Evolutionary conservation across 805 yeast species (phyloP), one percentile per base, ranked within the genome.

Genomic region (Candida patagonica): DNA sequence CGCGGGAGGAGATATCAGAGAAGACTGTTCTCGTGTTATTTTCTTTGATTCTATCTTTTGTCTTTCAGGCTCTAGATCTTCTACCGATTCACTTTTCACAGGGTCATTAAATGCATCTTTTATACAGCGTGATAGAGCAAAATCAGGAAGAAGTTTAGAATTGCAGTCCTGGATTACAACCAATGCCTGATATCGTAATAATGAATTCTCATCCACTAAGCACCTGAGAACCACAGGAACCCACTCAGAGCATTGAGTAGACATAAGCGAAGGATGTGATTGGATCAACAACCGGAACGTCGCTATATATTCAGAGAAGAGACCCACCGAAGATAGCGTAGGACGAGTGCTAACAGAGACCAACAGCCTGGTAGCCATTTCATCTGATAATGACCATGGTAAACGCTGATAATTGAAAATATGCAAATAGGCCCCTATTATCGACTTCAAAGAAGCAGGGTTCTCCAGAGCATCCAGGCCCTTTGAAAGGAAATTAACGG

Each of bases 391-490:
- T 3, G 43, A 40, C 20, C 34, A 29, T 12, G 50, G 50, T 17
- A 47, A 32, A 22, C 24, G 37, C 34, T 49, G 53, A 26, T 37
- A 42, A 26, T 45, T 45, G 34, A 49, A 40, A 20, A 49, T 40
- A 36, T 49, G 53, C 35, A 49, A 32, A 21, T 49, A 46, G 6
- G 48, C 46, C 8, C 47, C 51, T 6, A 44, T 38, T 16, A 48
- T 37, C 6, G 45, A 33, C 32, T 46, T 46, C 13, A 45, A 23
- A 12, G 52, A 22, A 4, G 33, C 26, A 6, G 25, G 23, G 36
- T 36, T 42, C 22, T 45, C 46, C 22, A 49, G 19, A 1, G 41
- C 51, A 4, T 33, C 46, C 12, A 49, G 23, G 6, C 49, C 52
- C 12, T 44, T 40, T 9, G 24, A 15, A 10, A 49, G 30, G 27